Evolutionary conservation across 768 basidiomycete genomes (phyloP).

Genomic region (Tulasnella sp.): DNA sequence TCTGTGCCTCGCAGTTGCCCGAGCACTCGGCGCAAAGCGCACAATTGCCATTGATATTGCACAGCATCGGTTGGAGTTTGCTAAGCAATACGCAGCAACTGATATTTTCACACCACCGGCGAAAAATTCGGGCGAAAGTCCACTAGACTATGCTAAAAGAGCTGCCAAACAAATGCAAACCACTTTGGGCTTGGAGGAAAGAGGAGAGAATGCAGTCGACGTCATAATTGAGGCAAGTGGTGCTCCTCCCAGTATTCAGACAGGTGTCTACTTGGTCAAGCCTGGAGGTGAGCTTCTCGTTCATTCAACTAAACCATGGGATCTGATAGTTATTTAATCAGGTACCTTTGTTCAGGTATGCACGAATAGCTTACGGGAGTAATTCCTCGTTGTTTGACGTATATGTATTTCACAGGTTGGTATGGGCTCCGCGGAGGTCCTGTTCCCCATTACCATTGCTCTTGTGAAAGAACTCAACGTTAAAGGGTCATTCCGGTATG

Average conservation of each 20-base stretch:
- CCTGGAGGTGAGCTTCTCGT: slow-evolving; percentile 43
- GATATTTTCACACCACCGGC: slow-evolving; percentile 53
- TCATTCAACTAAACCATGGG: not conserved
- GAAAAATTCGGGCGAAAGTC: slow-evolving; percentile 48
- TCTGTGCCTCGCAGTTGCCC: slow-evolving; percentile 91
- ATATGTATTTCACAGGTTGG: slow-evolving; percentile 5
- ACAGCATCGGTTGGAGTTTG: slow-evolving; percentile 67
- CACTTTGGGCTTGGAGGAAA: slow-evolving; percentile 51
- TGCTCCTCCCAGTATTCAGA: slow-evolving; percentile 85
- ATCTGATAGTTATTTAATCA: not conserved
- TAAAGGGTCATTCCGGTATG: slow-evolving; percentile 90
- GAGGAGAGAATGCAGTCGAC: slow-evolving; percentile 62
- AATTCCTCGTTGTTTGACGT: not conserved
- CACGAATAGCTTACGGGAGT: not conserved
- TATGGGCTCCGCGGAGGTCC: slow-evolving; percentile 56
- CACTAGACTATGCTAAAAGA: slow-evolving; percentile 56
- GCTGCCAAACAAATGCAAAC: slow-evolving; percentile 55
- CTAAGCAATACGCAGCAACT: slow-evolving; percentile 71
- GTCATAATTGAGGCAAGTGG: slow-evolving; percentile 86
- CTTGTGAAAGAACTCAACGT: slow-evolving; percentile 67
- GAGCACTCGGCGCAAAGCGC: slow-evolving; percentile 74
- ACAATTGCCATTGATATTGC: slow-evolving; percentile 78
- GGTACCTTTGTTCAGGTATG: slow-evolving; percentile 11
- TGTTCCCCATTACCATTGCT: slow-evolving; percentile 55
- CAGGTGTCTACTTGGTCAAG: slow-evolving; percentile 61